These are phyloP conservation scores for Boletellus emodensis DNA, from an alignment of 768 basidiomycete species.

Conservation along the genomic window DNA sequence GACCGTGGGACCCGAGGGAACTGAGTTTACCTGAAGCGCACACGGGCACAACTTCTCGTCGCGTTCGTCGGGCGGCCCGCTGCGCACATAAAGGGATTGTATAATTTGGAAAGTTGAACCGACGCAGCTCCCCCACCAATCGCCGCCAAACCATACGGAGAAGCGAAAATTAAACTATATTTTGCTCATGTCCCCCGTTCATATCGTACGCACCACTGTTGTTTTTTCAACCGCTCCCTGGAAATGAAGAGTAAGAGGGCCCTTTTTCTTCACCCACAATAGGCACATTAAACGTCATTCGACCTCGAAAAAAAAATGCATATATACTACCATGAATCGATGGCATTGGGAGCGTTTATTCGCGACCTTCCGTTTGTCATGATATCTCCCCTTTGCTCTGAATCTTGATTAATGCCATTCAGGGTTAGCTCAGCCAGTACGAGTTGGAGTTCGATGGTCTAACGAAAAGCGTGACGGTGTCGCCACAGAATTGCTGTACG, in stretches of 20 bases:
- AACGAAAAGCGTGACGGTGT: neutral
- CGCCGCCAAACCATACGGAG: slow-evolving; percentile 6
- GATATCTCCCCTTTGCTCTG: slow-evolving; percentile 1
- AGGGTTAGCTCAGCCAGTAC: slow-evolving; percentile 5
- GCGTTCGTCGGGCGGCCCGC: neutral
- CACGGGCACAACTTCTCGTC: neutral
- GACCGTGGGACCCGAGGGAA: neutral
- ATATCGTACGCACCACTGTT: slow-evolving; percentile 44
- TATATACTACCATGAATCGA: neutral
- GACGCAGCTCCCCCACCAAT: slow-evolving; percentile 5
- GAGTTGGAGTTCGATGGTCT: neutral
- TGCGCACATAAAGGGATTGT: slow-evolving; percentile 6
- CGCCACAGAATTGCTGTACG: neutral
- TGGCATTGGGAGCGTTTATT: slow-evolving; percentile 8
- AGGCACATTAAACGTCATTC: slow-evolving; percentile 17
- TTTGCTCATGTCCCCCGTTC: slow-evolving; percentile 25
- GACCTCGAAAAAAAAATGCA: neutral
- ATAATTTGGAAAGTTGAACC: slow-evolving; percentile 7
- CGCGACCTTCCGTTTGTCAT: slow-evolving; percentile 7
- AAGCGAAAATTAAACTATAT: neutral
- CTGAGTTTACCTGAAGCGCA: neutral
- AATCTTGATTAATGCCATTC: slow-evolving; percentile 14
- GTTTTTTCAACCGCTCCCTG: slow-evolving; percentile 35
- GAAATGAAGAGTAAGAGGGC: slow-evolving; percentile 14
- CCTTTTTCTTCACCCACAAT: neutral